Conservation (phyloP, 1,284 basidiomycete species). For the Microbotryum violaceum region DNA sequence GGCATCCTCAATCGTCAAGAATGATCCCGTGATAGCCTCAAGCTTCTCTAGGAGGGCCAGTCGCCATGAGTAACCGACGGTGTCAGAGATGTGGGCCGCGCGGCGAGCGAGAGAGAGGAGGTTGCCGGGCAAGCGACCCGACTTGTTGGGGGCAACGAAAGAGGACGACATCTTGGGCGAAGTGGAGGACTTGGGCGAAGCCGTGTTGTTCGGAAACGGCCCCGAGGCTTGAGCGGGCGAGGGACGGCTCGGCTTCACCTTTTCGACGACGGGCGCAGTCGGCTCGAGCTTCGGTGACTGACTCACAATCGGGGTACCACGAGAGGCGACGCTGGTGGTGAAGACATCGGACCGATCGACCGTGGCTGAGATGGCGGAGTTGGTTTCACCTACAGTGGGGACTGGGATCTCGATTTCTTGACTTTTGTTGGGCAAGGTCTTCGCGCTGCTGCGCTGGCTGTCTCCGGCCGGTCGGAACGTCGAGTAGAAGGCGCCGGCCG, state of each 20-base stretch:
- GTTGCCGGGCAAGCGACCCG: conserved; percentile 10
- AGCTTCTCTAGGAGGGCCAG: conserved; percentile 28
- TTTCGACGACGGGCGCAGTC: not conserved
- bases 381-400: not conserved
- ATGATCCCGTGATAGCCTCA: conserved; percentile 23
- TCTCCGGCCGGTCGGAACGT: conserved; percentile 5
- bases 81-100: conserved; percentile 17
- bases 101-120: conserved; percentile 21
- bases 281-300: not conserved
- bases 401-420: not conserved
- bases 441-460: too few species aligned
- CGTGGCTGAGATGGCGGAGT: not conserved
- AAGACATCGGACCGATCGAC: not conserved
- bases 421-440: not conserved
- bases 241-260: not conserved
- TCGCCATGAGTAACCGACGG: conserved; percentile 23
- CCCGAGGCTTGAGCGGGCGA: not conserved
- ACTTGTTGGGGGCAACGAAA: conserved; percentile 8
- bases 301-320: conserved; percentile 1
- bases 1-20: conserved; percentile 19
- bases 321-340: conserved; percentile 6
- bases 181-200: not conserved
- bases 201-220: not conserved
- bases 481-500: conserved; percentile 1
- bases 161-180: conserved; percentile 1